Evolutionary conservation across 192 early-diverging fungal species (phyloP).

Genomic region (Coemansia sp.): DNA sequence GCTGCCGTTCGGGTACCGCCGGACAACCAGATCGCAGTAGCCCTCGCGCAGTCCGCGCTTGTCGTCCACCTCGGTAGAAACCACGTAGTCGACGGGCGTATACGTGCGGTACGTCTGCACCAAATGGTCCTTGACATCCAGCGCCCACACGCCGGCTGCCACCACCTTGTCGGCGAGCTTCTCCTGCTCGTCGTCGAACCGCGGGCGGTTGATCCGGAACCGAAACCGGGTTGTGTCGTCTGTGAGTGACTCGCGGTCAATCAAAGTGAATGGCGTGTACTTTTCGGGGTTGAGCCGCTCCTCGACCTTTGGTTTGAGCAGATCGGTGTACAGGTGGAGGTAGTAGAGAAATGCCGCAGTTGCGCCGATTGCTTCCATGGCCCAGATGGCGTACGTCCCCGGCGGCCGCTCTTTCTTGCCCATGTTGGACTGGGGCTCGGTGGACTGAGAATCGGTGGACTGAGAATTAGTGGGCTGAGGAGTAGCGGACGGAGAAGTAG

Average conservation of each 20-base stretch:
- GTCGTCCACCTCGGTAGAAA: constrained; percentile 28
- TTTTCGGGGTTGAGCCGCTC: constrained; percentile 39
- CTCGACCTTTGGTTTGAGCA: constrained; percentile 29
- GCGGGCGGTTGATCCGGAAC: constrained; percentile 54
- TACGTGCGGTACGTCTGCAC: constrained; percentile 70
- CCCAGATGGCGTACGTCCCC: constrained; percentile 43
- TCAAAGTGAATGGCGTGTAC: constrained; percentile 57
- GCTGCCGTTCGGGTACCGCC: constrained; percentile 63
- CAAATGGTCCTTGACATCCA: constrained; percentile 69
- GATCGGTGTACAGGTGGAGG: constrained; percentile 37
- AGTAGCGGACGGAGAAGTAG: too few species aligned
- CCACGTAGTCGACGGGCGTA: constrained; percentile 60
- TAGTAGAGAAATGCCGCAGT: constrained; percentile 29
- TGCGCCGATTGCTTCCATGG: constrained; percentile 45
- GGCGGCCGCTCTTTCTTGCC: constrained; percentile 35
- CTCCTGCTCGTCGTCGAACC: constrained; percentile 38
- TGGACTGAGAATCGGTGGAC: too few species aligned
- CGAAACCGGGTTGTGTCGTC: constrained; percentile 58
- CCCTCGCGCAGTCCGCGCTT: constrained; percentile 25
- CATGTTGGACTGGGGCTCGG: too few species aligned
- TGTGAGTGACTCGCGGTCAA: constrained; percentile 47
- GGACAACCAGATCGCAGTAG: constrained; percentile 63
- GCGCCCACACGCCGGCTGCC: constrained; percentile 52
- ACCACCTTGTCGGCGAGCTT: constrained; percentile 18
- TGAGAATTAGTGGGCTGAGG: too few species aligned